Conservation (phyloP, 306 rosid species). For the Cucurbita ficifolia region DNA sequence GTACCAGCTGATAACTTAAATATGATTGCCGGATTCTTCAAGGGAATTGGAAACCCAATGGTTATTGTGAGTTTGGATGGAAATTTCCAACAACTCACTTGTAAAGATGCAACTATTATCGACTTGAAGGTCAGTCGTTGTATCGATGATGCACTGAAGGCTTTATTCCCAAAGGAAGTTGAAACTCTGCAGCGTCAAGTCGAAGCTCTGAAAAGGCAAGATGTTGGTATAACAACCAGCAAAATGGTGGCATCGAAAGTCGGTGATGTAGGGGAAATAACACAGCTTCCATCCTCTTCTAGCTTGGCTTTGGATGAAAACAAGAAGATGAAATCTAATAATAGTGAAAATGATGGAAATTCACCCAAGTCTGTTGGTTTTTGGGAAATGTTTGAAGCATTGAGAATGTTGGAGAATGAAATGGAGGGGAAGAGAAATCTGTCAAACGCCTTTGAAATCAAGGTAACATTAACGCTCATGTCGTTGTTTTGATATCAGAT, state of each 20-base stretch:
- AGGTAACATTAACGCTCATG: neutral
- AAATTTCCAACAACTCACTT: neutral
- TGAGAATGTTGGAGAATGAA: neutral
- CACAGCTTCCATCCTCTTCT: neutral
- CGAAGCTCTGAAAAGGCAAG: neutral
- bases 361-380: neutral
- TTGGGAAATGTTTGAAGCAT: constrained; percentile 15
- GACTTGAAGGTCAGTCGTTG: constrained; percentile 15
- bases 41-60: constrained; percentile 30
- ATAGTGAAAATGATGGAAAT: neutral
- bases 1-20: neutral
- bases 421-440: neutral
- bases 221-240: neutral
- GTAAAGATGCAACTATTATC: constrained; percentile 24
- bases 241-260: neutral
- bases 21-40: constrained; percentile 32
- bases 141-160: constrained; percentile 10
- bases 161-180: constrained; percentile 16
- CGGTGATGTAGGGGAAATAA: neutral
- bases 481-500: neutral
- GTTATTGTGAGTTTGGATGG: constrained; percentile 21
- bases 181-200: neutral
- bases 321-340: neutral
- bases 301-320: neutral
- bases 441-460: neutral